Percentiles rank a stretch among this genome's conserved stretches.
phyloP scores from a whole-genome alignment of 2,329 filamentous ascomycete genomes.

The Monilinia fructigena region DNA sequence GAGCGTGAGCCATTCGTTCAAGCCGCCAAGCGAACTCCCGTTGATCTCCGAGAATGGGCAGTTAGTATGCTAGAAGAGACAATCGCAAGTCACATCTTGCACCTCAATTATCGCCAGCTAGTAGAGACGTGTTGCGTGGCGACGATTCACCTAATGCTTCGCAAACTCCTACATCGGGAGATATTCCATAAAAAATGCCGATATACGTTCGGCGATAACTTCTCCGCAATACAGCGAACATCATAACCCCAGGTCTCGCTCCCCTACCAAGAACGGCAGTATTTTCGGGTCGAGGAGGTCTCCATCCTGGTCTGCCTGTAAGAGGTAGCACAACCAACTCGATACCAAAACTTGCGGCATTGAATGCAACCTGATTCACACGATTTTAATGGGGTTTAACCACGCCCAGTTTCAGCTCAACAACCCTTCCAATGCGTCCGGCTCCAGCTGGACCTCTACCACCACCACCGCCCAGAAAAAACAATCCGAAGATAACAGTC shows the following conservation, averaged over 20 bases:
- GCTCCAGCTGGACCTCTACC: constrained; percentile 58
- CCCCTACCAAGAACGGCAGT: constrained; percentile 44
- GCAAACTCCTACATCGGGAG: constrained; percentile 66
- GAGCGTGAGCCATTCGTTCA: constrained; percentile 93
- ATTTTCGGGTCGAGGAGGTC: constrained; percentile 48
- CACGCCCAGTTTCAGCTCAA: constrained; percentile 49
- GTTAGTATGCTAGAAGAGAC: constrained; percentile 90
- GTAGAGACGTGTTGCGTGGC: constrained; percentile 67
- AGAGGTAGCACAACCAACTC: constrained; percentile 54
- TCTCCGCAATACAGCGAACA: constrained; percentile 43
- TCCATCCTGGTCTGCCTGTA: constrained; percentile 48
- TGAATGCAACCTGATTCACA: constrained; percentile 42
- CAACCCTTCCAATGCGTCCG: constrained; percentile 61
- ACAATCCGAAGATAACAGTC: constrained; percentile 47
- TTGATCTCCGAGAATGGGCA: constrained; percentile 91
- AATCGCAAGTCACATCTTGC: constrained; percentile 93
- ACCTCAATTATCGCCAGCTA: constrained; percentile 74
- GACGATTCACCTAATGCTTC: constrained; percentile 43
- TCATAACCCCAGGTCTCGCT: constrained; percentile 40
- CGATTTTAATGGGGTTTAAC: constrained; percentile 42
- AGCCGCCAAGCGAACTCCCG: constrained; percentile 92
- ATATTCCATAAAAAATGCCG: constrained; percentile 64
- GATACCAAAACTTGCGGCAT: constrained; percentile 48
- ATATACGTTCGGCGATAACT: constrained; percentile 46
- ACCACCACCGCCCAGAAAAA: constrained; percentile 52